Conservation (phyloP, 768 basidiomycete genomes). For the Mrakia blollopis region DNA sequence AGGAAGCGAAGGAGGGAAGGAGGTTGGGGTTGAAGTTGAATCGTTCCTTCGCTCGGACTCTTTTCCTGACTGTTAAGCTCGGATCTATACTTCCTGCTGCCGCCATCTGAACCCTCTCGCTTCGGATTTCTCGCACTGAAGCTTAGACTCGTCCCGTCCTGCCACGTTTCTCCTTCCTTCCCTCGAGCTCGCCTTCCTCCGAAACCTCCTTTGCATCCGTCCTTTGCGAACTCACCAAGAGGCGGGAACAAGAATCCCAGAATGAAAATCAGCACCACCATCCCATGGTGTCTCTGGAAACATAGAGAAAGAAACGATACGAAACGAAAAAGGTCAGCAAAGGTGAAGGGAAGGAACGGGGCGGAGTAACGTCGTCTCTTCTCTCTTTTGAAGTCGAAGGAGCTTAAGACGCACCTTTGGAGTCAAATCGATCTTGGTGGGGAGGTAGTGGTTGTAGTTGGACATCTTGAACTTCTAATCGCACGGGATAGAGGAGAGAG, state of each 20-base stretch:
- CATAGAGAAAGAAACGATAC: not conserved
- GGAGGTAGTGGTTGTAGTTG: constrained; percentile 32
- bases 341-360: not conserved
- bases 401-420: not conserved
- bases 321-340: too few relatives aligned
- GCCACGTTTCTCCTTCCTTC: too few relatives aligned
- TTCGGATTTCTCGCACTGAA: too few relatives aligned
- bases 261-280: constrained; percentile 72
- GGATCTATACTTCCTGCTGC: too few relatives aligned
- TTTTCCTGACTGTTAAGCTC: too few relatives aligned
- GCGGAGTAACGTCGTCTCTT: not conserved
- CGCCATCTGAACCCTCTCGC: too few relatives aligned
- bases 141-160: too few relatives aligned
- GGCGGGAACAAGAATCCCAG: constrained; percentile 87
- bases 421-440: constrained; percentile 29
- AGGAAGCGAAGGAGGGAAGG: not conserved
- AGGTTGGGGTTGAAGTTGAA: too few relatives aligned
- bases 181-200: not conserved
- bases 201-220: not conserved
- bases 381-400: not conserved
- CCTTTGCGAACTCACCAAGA: constrained; percentile 57
- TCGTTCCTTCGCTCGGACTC: too few relatives aligned
- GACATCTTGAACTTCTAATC: too few relatives aligned
- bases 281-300: constrained; percentile 64
- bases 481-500: not conserved